A percentile compares a stretch with the other conserved stretches of the same genome.
These are phyloP conservation scores for Letharia columbiana DNA, from an alignment of 495 filamentous ascomycete genomes.

Conservation along the genomic window DNA sequence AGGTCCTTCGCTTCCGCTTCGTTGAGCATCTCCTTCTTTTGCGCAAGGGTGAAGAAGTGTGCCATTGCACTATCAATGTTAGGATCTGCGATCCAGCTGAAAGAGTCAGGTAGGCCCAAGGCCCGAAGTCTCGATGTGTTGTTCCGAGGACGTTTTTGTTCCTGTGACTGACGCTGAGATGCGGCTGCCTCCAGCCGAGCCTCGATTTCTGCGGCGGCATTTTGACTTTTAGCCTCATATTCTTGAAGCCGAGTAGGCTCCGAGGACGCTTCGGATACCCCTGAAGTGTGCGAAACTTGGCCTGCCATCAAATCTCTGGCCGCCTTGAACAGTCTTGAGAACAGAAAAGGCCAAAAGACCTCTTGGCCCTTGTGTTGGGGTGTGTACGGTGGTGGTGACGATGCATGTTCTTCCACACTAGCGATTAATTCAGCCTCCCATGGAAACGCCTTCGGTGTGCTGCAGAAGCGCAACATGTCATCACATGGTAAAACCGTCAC, in stretches of 20 bases:
- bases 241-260: background rate
- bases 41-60: background rate
- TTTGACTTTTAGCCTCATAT: background rate
- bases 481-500: background rate
- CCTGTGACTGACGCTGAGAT: background rate
- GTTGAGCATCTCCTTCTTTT: background rate
- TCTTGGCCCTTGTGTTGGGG: background rate
- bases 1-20: background rate
- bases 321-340: background rate
- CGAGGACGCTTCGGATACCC: background rate
- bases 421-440: background rate
- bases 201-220: background rate
- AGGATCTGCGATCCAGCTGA: background rate
- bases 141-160: too few relatives aligned
- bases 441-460: background rate
- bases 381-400: background rate
- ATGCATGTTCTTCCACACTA: background rate
- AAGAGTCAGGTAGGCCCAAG: slow-evolving; percentile 2
- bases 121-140: background rate
- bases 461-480: background rate
- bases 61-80: slow-evolving; percentile 1
- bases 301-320: background rate
- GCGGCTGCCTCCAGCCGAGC: background rate
- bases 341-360: background rate
- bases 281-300: background rate